A percentile compares a stretch with the other conserved stretches of the same genome.
These are phyloP conservation scores for Sporisorium iseilematis-ciliati DNA, from an alignment of 1,284 basidiomycete genomes.

Conservation along the genomic window DNA sequence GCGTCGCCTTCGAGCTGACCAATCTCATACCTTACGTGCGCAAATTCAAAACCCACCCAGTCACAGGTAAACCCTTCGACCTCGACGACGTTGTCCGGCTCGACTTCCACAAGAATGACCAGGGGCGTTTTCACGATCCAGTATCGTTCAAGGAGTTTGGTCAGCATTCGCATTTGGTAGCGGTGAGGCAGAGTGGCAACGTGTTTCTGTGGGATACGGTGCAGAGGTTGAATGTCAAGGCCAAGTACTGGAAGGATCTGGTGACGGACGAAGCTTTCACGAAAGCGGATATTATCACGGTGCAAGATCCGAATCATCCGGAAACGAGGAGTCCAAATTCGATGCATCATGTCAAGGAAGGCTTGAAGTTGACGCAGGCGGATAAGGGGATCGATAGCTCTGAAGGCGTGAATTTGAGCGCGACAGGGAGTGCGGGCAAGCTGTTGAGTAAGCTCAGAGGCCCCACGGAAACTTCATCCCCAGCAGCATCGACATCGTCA, in stretches of 20 bases:
- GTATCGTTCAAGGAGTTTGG: slow-evolving; percentile 73
- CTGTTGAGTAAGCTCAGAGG: slow-evolving; percentile 51
- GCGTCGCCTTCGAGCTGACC: slow-evolving; percentile 65
- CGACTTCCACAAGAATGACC: slow-evolving; percentile 78
- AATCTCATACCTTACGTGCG: slow-evolving; percentile 92
- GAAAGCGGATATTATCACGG: slow-evolving; percentile 88
- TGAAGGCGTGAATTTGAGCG: slow-evolving; percentile 64
- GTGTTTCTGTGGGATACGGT: slow-evolving; percentile 85
- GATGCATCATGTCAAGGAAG: slow-evolving; percentile 67
- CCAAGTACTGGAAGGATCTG: slow-evolving; percentile 80
- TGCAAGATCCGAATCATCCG: slow-evolving; percentile 73
- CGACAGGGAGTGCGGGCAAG: slow-evolving; percentile 64
- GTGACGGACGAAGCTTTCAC: slow-evolving; percentile 83
- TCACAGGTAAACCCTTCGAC: slow-evolving; percentile 83
- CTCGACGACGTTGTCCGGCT: slow-evolving; percentile 87
- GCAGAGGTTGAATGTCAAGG: slow-evolving; percentile 78
- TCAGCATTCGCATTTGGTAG: slow-evolving; percentile 72
- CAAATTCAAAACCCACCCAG: slow-evolving; percentile 80
- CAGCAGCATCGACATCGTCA: no score
- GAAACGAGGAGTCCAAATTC: slow-evolving; percentile 21
- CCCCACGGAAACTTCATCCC: not conserved
- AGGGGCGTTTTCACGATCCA: slow-evolving; percentile 69
- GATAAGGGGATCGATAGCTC: slow-evolving; percentile 57
- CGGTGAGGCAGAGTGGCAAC: slow-evolving; percentile 76
- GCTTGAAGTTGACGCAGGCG: slow-evolving; percentile 55